Base-by-base conservation (phyloP, 2,329 filamentous ascomycete species). In the Colletotrichum gloeosporioides region DNA sequence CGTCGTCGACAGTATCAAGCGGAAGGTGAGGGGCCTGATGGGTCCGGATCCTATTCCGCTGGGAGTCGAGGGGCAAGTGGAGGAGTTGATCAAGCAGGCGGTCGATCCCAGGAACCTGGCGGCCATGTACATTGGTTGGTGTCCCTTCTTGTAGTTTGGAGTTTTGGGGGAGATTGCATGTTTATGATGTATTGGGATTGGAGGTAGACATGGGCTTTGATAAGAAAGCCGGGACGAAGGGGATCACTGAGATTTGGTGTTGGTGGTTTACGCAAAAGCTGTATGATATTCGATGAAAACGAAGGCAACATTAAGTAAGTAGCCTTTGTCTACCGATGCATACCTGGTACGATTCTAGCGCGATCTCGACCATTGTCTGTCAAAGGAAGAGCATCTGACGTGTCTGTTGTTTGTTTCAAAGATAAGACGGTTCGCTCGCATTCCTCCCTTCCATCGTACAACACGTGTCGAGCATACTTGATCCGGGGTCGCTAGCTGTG, bases 71-170 rank as follows among this genome's bases (percentile, higher is more conserved):
- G 97, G 98, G 0, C 97, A 99, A 87, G 97, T 98, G n/a, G 95
- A 98, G 83, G 95, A 98, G 85, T 85, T 99, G 84, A 97, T 99
- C 80, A 92, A 94, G 82, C 93, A 96, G 86, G 97, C 98, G 39
- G 94, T 94, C 27, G 93, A 96, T 84, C 92, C 93, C 73, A 91
- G 87, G 82, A 98, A 97, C 83, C 85, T 99, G 85, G 92, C 95
- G 22, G 92, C 93, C 53, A 99, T 99, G 98, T 99, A 99, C 85
- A 98, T 99, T 85, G 97, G 97, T 25, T 99, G 96, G 96, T 91
- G 90, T 81, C 89, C 91, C 27, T 92, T 92, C 80, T 82, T 92
- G 80, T 92, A 83, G 77, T 63, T 10, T n/a, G 39, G 25, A n/a
- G 22, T 29, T 36, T 34, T 65, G n/a, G 53, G 13, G n/a, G n/a